These are phyloP conservation scores for Aspergillus latus DNA, from an alignment of 2,329 filamentous ascomycete genomes.

Conservation along the genomic window DNA sequence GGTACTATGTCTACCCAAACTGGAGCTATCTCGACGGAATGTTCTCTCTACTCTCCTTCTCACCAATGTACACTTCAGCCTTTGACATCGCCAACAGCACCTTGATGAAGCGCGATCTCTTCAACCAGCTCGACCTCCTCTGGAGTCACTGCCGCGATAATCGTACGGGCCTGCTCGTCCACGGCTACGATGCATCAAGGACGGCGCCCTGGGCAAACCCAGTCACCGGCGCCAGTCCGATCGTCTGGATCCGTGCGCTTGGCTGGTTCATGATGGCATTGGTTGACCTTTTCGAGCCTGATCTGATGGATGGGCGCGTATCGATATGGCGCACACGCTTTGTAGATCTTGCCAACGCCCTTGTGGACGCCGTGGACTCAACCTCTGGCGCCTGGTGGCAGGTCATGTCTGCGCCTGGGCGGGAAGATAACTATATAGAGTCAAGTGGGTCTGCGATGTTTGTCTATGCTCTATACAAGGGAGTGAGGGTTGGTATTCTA, in stretches of 20 bases:
- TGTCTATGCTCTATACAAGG: conserved; percentile 53
- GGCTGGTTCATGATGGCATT: conserved; percentile 58
- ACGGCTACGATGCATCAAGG: conserved; percentile 55
- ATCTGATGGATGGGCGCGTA: conserved; percentile 36
- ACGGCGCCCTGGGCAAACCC: conserved; percentile 54
- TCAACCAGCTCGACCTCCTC: conserved; percentile 49
- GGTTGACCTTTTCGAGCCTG: conserved; percentile 52
- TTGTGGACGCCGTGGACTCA: conserved; percentile 46
- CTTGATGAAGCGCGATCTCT: conserved; percentile 43
- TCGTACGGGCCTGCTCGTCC: conserved; percentile 49
- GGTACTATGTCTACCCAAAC: conserved; percentile 45
- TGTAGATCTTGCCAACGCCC: conserved; percentile 41
- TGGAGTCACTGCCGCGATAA: conserved; percentile 44
- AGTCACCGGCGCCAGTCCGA: conserved; percentile 51
- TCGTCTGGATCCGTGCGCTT: conserved; percentile 56
- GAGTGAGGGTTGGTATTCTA: conserved; percentile 37
- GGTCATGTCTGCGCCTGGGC: conserved; percentile 54
- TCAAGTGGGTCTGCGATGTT: conserved; percentile 62
- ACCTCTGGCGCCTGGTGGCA: conserved; percentile 58
- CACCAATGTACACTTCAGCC: conserved; percentile 19
- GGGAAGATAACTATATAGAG: conserved; percentile 60
- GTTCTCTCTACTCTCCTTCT: conserved; percentile 41
- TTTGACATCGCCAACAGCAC: conserved; percentile 43
- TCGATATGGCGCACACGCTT: conserved; percentile 41
- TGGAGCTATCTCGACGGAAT: conserved; percentile 58